Evolutionary conservation across 2,329 filamentous ascomycete genomes (phyloP).

Genomic region (Trichoderma aggressivum): DNA sequence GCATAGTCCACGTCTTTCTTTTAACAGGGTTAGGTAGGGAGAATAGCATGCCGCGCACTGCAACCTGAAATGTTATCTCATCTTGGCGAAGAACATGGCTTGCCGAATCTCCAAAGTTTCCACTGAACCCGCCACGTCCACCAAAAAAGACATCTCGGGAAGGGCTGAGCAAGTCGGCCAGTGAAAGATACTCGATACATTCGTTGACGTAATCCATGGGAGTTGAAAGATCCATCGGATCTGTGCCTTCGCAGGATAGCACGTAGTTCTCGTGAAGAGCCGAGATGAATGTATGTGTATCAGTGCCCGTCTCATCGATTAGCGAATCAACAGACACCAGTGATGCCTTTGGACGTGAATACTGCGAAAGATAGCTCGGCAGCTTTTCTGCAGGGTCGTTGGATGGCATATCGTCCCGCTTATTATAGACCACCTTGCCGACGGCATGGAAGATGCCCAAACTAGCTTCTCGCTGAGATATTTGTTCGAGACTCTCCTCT

Average conservation of each 20-base stretch:
- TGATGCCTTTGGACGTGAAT: conserved; percentile 58
- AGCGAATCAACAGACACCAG: conserved; percentile 69
- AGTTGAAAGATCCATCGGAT: conserved; percentile 48
- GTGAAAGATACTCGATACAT: conserved; percentile 84
- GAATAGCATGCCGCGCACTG: conserved; percentile 81
- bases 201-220: conserved; percentile 76
- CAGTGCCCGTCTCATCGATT: conserved; percentile 91
- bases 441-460: conserved; percentile 95
- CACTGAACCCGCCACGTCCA: conserved; percentile 49
- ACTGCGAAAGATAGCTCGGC: conserved; percentile 55
- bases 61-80: conserved; percentile 89
- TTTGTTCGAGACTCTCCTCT: conserved; percentile 71
- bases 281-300: conserved; percentile 84
- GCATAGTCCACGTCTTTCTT: conserved; percentile 49
- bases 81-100: conserved; percentile 82
- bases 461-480: conserved; percentile 84
- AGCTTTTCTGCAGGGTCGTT: conserved; percentile 50
- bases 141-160: conserved; percentile 68
- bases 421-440: conserved; percentile 96
- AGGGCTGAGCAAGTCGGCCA: conserved; percentile 79
- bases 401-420: conserved; percentile 60
- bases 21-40: conserved; percentile 83
- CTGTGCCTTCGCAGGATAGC: conserved; percentile 68
- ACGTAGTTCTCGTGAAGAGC: conserved; percentile 93
- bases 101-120: conserved; percentile 51